phyloP scores from a whole-genome alignment of 78 protist species.

The Parvularia atlantis region DNA sequence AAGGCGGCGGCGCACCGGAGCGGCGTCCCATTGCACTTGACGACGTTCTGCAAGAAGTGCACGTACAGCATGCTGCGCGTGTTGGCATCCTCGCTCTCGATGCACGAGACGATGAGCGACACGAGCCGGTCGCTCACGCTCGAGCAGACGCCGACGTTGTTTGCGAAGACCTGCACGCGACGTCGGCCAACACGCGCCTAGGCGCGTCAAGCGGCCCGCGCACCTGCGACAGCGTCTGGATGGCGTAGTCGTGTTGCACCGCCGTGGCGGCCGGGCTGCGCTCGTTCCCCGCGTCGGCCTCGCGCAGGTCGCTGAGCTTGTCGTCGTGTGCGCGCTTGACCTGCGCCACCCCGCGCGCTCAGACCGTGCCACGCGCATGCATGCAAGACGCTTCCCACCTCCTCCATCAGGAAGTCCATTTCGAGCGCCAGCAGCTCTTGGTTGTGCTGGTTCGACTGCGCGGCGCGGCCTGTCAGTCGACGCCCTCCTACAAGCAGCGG shows the following conservation, averaged over 20 bases:
- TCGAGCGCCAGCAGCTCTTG: not conserved
- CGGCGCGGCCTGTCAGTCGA: too few relatives aligned
- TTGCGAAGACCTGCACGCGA: not conserved
- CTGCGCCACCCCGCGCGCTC: too few relatives aligned
- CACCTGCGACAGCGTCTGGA: too few relatives aligned
- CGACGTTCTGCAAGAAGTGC: not conserved
- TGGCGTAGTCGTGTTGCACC: too few relatives aligned
- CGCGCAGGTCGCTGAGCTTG: too few relatives aligned
- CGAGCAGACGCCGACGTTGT: not conserved
- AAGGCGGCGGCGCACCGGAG: too few relatives aligned
- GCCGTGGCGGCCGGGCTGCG: too few relatives aligned
- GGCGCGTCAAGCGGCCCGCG: too few relatives aligned
- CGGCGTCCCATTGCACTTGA: not conserved
- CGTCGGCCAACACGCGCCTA: too few relatives aligned
- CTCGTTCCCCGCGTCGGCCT: too few relatives aligned
- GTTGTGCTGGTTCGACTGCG: constrained; percentile 10
- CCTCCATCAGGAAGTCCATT: constrained; percentile 5
- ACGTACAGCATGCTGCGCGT: not conserved
- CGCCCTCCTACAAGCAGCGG: not conserved
- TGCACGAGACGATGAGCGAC: not conserved
- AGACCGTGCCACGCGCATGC: too few relatives aligned
- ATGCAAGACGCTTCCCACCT: not conserved
- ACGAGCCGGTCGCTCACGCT: not conserved
- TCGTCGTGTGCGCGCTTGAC: too few relatives aligned
- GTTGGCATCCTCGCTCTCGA: not conserved